phyloP scores from a whole-genome alignment of 148 eudicot species.

The Vaccinium macrocarpon region DNA sequence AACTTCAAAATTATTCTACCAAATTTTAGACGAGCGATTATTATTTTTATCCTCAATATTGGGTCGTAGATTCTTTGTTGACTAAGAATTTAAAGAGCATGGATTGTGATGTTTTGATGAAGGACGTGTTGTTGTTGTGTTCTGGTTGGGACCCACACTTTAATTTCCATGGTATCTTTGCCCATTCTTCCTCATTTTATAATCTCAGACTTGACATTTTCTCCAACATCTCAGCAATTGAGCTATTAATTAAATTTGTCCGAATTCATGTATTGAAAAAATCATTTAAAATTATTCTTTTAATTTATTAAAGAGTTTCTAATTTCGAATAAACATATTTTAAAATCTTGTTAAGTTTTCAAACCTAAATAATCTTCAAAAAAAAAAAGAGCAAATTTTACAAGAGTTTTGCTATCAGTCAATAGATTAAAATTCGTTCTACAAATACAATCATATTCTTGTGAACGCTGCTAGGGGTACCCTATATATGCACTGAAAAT shows the following conservation, averaged over 20 bases:
- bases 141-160: not conserved
- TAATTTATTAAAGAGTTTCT: not conserved
- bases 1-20: no score
- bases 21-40: no score
- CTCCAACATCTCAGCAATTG: not conserved
- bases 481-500: no score
- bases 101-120: not conserved
- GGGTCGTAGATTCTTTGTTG: slow-evolving; percentile 1
- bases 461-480: no score
- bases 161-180: not conserved
- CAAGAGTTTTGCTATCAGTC: not conserved
- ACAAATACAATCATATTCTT: not conserved
- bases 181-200: not conserved
- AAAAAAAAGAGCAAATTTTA: not conserved
- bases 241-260: not conserved
- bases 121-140: not conserved
- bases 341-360: not conserved
- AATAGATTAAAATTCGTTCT: not conserved
- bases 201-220: not conserved
- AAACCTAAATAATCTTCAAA: not conserved
- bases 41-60: not conserved
- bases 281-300: not conserved
- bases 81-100: not conserved
- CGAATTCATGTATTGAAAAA: not conserved
- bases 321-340: no score